Conservation (phyloP, 129 eudicot genomes). For the Pulicaria dysenterica region DNA sequence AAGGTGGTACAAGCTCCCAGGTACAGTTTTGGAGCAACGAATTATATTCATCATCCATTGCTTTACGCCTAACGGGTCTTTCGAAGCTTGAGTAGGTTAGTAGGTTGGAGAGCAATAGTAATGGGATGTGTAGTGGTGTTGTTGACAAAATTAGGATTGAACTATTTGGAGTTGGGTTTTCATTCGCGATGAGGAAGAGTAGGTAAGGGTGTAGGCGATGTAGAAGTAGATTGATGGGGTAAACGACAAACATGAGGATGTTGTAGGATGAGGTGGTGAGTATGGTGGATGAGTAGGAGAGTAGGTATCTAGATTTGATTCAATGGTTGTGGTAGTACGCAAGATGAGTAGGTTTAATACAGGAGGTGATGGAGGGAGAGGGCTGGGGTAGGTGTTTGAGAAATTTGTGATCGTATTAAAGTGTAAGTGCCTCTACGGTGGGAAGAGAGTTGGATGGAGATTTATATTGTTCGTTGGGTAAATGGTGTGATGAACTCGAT, state of each 20-base stretch:
- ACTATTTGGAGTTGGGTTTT: background rate
- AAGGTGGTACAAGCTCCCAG: background rate
- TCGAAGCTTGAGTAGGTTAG: background rate
- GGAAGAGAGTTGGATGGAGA: background rate
- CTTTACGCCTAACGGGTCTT: constrained; percentile 3
- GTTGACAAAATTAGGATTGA: background rate
- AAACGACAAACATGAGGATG: too few relatives aligned
- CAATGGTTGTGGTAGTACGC: background rate
- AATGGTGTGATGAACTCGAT: background rate
- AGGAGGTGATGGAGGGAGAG: background rate
- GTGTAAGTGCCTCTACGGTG: background rate
- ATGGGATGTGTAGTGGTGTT: background rate
- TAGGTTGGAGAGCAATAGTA: background rate
- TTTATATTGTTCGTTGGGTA: background rate
- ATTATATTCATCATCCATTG: constrained; percentile 13
- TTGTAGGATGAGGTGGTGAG: background rate
- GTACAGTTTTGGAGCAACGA: background rate
- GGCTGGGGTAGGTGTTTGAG: background rate
- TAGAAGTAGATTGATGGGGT: background rate
- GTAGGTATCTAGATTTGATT: background rate
- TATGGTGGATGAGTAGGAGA: background rate
- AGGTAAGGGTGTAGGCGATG: background rate
- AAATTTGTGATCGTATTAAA: background rate
- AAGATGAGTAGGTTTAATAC: background rate
- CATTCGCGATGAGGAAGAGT: background rate